Evolutionary conservation across 208 protist species (phyloP).

Genomic region (Naegleria fowleri): DNA sequence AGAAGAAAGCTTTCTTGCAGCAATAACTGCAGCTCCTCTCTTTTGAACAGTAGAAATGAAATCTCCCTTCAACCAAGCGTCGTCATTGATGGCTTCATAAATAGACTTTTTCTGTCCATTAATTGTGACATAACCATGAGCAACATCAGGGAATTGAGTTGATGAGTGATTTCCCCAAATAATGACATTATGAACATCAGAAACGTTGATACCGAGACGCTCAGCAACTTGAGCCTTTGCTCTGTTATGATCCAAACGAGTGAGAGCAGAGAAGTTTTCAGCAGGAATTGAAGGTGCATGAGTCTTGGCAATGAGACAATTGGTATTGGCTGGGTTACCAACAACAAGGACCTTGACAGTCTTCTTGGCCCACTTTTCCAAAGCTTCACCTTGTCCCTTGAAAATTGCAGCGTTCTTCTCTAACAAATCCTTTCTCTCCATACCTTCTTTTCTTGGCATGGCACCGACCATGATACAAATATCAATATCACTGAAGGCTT

Average conservation of each 20-base stretch:
- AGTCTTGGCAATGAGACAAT: conserved; percentile 66
- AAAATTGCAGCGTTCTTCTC: conserved; percentile 89
- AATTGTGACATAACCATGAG: conserved; percentile 55
- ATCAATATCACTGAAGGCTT: conserved; percentile 73
- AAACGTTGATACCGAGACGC: conserved; percentile 53
- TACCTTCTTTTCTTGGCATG: conserved; percentile 79
- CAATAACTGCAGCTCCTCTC: conserved; percentile 83
- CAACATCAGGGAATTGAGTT: conserved; percentile 82
- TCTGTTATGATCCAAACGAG: conserved; percentile 93
- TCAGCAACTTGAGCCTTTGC: conserved; percentile 67
- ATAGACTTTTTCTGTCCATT: conserved; percentile 46
- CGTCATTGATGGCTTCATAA: conserved; percentile 57
- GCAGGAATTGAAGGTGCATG: conserved; percentile 55
- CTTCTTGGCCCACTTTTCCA: conserved; percentile 72
- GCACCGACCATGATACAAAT: conserved; percentile 73
- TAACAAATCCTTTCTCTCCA: conserved; percentile 92
- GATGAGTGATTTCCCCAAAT: conserved; percentile 95
- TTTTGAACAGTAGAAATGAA: conserved; percentile 77
- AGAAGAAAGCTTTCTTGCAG: conserved; percentile 67
- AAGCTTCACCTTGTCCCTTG: conserved; percentile 72
- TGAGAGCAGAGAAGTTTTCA: conserved; percentile 87
- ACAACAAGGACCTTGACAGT: conserved; percentile 80
- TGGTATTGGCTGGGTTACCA: conserved; percentile 97
- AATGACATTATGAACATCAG: conserved; percentile 74
- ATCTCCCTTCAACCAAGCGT: conserved; percentile 56